Evolutionary conservation across 768 basidiomycete species (phyloP).

Genomic region (Amanita subjunquillea): DNA sequence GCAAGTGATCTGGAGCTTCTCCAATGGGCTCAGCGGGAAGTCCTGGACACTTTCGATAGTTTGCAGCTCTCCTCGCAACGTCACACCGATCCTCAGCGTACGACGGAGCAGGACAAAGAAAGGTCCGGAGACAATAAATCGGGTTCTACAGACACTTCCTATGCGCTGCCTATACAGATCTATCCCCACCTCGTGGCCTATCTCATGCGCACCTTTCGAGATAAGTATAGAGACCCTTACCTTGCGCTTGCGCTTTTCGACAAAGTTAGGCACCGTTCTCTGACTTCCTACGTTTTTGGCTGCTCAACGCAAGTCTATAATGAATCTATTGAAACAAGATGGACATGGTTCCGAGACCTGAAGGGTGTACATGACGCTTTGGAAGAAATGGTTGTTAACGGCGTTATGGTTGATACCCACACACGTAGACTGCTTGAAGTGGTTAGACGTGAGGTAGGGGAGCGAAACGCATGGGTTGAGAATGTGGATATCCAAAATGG

Average conservation of each 20-base stretch:
- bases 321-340: conserved; percentile 78
- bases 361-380: conserved; percentile 62
- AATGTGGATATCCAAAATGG: conserved; percentile 33
- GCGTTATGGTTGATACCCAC: conserved; percentile 49
- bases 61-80: conserved; percentile 19
- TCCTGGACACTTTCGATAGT: conserved; percentile 47
- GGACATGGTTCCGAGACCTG: conserved; percentile 77
- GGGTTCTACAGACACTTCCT: conserved; percentile 1
- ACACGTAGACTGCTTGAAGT: conserved; percentile 55
- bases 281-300: conserved; percentile 79
- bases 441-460: conserved; percentile 53
- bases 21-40: conserved; percentile 58
- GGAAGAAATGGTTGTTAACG: conserved; percentile 77
- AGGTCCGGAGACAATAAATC: conserved; percentile 14
- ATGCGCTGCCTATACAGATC: conserved; percentile 42
- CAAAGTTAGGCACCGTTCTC: conserved; percentile 63
- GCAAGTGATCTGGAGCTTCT: conserved; percentile 60
- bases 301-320: conserved; percentile 86
- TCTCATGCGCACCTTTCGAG: conserved; percentile 72
- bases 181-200: conserved; percentile 72
- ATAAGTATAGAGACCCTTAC: conserved; percentile 69
- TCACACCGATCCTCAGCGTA: conserved; percentile 33
- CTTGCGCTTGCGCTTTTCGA: conserved; percentile 77
- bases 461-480: conserved; percentile 41
- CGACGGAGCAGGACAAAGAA: conserved; percentile 19